Percentiles rank a stretch among this genome's conserved stretches.
These are phyloP conservation scores for Claviceps africana DNA, from an alignment of 2,329 filamentous ascomycete genomes.

Conservation along the genomic window DNA sequence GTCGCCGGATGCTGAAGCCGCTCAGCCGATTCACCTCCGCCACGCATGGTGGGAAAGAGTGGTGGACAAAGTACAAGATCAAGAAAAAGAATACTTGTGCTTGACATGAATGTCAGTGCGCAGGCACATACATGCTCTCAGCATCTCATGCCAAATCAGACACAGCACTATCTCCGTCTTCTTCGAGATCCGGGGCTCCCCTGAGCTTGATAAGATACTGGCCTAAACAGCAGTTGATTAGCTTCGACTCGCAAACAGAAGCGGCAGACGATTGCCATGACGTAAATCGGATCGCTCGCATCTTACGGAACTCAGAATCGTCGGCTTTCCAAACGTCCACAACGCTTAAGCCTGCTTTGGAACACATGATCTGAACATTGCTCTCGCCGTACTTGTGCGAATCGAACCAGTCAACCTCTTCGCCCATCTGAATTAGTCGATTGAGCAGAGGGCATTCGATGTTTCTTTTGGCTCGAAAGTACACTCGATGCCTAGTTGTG, in stretches of 20 bases:
- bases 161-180: slow-evolving; percentile 25
- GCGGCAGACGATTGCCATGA: not conserved
- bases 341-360: slow-evolving; percentile 23
- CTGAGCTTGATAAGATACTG: slow-evolving; percentile 24
- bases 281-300: slow-evolving; percentile 1
- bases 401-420: slow-evolving; percentile 30
- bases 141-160: slow-evolving; percentile 13
- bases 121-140: not conserved
- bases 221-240: slow-evolving; percentile 13
- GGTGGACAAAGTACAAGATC: slow-evolving; percentile 17
- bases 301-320: slow-evolving; percentile 25
- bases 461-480: slow-evolving; percentile 22
- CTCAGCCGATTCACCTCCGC: slow-evolving; percentile 16
- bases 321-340: slow-evolving; percentile 23
- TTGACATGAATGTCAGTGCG: slow-evolving; percentile 17
- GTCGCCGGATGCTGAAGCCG: slow-evolving; percentile 7
- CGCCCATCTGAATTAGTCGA: slow-evolving; percentile 16
- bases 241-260: slow-evolving; percentile 5
- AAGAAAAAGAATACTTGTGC: slow-evolving; percentile 23
- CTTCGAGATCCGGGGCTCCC: slow-evolving; percentile 14
- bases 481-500: slow-evolving; percentile 26
- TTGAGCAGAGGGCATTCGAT: slow-evolving; percentile 14
- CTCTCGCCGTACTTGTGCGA: slow-evolving; percentile 27
- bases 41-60: slow-evolving; percentile 27
- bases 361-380: slow-evolving; percentile 25